These are phyloP conservation scores for Planoprotostelium fungivorum DNA, from an alignment of 78 protist species.

Conservation along the genomic window DNA sequence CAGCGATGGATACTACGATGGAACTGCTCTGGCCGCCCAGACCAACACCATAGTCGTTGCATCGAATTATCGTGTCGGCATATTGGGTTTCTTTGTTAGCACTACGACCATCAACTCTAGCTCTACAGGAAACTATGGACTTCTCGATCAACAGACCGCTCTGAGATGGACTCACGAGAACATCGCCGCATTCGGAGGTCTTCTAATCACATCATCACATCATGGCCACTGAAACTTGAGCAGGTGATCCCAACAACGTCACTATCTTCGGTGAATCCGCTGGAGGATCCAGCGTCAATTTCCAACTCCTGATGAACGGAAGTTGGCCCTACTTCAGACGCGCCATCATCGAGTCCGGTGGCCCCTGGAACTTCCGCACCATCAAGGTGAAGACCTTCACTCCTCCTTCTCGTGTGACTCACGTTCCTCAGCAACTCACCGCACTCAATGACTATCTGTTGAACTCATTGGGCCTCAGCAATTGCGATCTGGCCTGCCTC, in stretches of 20 bases:
- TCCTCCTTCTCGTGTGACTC: too few relatives aligned
- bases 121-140: constrained; percentile 60
- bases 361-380: neutral
- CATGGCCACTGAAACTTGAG: neutral
- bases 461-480: neutral
- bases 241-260: constrained; percentile 5
- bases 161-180: constrained; percentile 65
- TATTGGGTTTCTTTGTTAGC: constrained; percentile 52
- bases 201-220: constrained; percentile 18
- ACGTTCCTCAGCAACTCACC: neutral
- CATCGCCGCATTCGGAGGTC: constrained; percentile 75
- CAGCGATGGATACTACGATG: constrained; percentile 38
- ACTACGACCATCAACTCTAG: constrained; percentile 16
- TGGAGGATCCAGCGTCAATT: constrained; percentile 59
- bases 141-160: constrained; percentile 74
- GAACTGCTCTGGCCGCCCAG: constrained; percentile 10
- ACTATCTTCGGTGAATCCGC: constrained; percentile 77
- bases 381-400: neutral
- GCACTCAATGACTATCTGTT: neutral
- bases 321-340: constrained; percentile 21
- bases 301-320: constrained; percentile 24
- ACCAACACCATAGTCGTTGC: constrained; percentile 53
- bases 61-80: constrained; percentile 61
- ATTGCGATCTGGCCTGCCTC: neutral
- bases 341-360: constrained; percentile 32